Evolutionary conservation across 1,139 yeast genomes (phyloP).

Genomic region (Kazachstania sp.): DNA sequence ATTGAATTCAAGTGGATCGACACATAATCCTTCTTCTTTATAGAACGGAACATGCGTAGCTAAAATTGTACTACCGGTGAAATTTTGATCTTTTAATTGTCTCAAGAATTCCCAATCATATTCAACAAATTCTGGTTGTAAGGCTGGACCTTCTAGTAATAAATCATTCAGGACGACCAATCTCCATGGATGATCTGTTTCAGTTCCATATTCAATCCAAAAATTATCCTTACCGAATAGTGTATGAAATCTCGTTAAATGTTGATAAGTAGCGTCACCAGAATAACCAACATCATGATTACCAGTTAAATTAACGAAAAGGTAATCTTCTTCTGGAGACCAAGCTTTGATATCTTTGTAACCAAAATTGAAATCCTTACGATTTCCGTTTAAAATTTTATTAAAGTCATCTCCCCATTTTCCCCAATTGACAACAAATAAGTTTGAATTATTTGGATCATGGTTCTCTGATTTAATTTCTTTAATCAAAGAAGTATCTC

Average conservation of each 20-base stretch:
- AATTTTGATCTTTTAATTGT: slow-evolving; percentile 43
- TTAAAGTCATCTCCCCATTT: slow-evolving; percentile 48
- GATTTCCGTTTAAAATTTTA: slow-evolving; percentile 32
- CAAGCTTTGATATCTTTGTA: slow-evolving; percentile 60
- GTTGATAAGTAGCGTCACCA: slow-evolving; percentile 91
- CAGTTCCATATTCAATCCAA: slow-evolving; percentile 59
- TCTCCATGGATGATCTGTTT: slow-evolving; percentile 65
- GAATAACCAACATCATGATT: slow-evolving; percentile 94
- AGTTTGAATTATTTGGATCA: slow-evolving; percentile 17
- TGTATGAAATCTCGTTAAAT: slow-evolving; percentile 65
- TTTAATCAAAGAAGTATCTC: slow-evolving; percentile 16
- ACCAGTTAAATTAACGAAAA: slow-evolving; percentile 78
- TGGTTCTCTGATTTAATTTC: slow-evolving; percentile 14
- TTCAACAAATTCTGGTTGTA: slow-evolving; percentile 58
- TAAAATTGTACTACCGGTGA: slow-evolving; percentile 71
- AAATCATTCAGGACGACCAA: slow-evolving; percentile 77
- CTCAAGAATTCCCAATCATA: slow-evolving; percentile 69
- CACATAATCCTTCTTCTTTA: slow-evolving; percentile 71
- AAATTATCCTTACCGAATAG: slow-evolving; percentile 81
- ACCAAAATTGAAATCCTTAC: slow-evolving; percentile 42
- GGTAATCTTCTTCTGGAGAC: slow-evolving; percentile 35
- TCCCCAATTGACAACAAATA: slow-evolving; percentile 23
- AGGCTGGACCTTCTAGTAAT: slow-evolving; percentile 83
- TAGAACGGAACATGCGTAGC: slow-evolving; percentile 86
- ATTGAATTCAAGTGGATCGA: slow-evolving; percentile 70